Percentiles rank a stretch among this genome's conserved stretches.
These are phyloP conservation scores for Alternaria consortialis DNA, from an alignment of 2,329 filamentous ascomycete species.

Conservation along the genomic window DNA sequence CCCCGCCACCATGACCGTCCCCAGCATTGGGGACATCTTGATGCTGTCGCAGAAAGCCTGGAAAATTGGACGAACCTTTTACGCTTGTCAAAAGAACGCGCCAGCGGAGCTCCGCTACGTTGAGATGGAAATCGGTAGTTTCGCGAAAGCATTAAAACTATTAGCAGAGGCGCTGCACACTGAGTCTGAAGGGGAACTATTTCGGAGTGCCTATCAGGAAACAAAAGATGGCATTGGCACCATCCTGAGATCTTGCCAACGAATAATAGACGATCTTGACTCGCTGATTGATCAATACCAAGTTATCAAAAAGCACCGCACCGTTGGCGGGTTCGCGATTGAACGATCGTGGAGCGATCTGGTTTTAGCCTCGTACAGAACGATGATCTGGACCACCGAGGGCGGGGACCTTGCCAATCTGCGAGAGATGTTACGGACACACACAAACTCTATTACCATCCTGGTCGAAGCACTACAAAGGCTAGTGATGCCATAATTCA, in stretches of 20 bases:
- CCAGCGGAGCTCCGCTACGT: conserved; percentile 55
- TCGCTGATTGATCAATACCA: conserved; percentile 58
- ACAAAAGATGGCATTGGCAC: conserved; percentile 51
- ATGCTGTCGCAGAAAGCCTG: conserved; percentile 58
- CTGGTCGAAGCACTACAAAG: conserved; percentile 56
- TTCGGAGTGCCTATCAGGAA: conserved; percentile 47
- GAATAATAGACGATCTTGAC: conserved; percentile 55
- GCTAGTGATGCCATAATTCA: conserved; percentile 23
- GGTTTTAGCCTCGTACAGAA: conserved; percentile 54
- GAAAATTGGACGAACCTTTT: conserved; percentile 57
- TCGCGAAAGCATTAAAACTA: conserved; percentile 55
- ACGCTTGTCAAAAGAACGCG: conserved; percentile 50
- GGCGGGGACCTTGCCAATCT: conserved; percentile 54
- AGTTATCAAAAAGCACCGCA: conserved; percentile 54
- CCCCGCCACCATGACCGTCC: conserved; percentile 40
- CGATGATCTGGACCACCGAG: conserved; percentile 58
- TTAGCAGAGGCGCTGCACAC: conserved; percentile 57
- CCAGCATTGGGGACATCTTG: conserved; percentile 55
- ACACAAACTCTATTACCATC: conserved; percentile 52
- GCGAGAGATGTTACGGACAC: conserved; percentile 54
- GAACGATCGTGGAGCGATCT: conserved; percentile 57
- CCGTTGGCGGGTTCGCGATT: conserved; percentile 52
- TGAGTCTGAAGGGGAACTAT: conserved; percentile 44
- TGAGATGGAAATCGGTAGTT: conserved; percentile 52
- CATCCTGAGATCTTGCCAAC: conserved; percentile 52